These are phyloP conservation scores for Spongispora temasekensis DNA, from an alignment of 1,284 basidiomycete species.

Conservation along the genomic window DNA sequence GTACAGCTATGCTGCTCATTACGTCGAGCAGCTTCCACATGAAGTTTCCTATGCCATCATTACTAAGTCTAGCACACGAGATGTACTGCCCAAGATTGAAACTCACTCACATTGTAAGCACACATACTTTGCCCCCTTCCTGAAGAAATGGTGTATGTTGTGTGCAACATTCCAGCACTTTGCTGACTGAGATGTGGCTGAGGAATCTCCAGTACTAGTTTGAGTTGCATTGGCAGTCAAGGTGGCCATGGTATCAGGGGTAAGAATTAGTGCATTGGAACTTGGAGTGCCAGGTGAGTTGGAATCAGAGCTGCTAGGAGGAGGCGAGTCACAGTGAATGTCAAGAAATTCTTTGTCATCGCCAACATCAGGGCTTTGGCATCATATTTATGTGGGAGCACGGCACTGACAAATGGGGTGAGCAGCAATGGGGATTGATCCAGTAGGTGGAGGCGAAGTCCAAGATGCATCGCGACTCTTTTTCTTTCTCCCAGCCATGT, in stretches of 20 bases:
- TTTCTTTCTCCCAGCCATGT: neutral
- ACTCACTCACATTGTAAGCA: neutral
- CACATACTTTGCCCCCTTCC: neutral
- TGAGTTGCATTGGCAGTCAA: neutral
- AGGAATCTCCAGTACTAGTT: neutral
- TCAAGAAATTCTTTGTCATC: neutral
- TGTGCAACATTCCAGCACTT: neutral
- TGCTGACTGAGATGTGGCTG: neutral
- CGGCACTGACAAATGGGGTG: neutral
- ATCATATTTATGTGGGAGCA: neutral
- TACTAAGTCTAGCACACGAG: neutral
- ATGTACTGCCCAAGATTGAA: neutral
- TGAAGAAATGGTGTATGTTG: neutral
- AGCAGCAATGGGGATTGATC: neutral
- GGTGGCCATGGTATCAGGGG: neutral
- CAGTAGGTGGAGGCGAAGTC: neutral
- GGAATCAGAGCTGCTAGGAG: neutral
- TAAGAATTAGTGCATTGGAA: neutral
- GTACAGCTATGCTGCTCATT: too few species aligned
- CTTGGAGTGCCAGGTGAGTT: neutral
- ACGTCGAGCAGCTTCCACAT: neutral
- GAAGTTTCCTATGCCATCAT: neutral
- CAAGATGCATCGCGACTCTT: neutral
- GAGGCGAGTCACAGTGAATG: neutral
- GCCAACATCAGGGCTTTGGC: neutral